These are phyloP conservation scores for Draba incana DNA, from an alignment of 345 rosid species.

Conservation along the genomic window DNA sequence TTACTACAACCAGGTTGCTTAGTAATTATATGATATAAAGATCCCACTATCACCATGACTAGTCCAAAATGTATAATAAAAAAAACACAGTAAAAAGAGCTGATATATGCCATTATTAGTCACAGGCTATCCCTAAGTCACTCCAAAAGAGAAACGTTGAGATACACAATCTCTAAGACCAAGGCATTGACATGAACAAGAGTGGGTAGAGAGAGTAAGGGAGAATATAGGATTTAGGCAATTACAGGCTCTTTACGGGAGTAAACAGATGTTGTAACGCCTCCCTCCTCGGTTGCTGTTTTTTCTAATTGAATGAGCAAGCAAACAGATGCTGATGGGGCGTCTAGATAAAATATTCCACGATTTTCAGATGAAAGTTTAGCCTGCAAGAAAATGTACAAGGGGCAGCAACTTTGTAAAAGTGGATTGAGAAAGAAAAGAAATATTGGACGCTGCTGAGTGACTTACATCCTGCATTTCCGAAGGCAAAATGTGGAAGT, in stretches of 20 bases:
- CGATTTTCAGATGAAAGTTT: slow-evolving; percentile 64
- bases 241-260: slow-evolving; percentile 99
- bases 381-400: slow-evolving; percentile 51
- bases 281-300: slow-evolving; percentile 93
- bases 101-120: slow-evolving; percentile 9
- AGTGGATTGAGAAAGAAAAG: slow-evolving; percentile 7
- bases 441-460: slow-evolving; percentile 1
- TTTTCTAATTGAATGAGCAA: slow-evolving; percentile 89
- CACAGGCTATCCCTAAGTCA: slow-evolving; percentile 20
- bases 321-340: slow-evolving; percentile 89
- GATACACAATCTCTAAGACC: slow-evolving; percentile 22
- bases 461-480: slow-evolving; percentile 84
- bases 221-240: slow-evolving; percentile 12
- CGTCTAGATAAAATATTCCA: slow-evolving; percentile 90
- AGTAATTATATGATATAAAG: slow-evolving; percentile 11
- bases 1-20: slow-evolving; percentile 27
- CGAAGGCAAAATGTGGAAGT: slow-evolving; percentile 70
- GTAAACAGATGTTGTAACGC: slow-evolving; percentile 89
- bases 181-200: slow-evolving; percentile 26
- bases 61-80: slow-evolving; percentile 14
- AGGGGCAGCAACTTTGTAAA: slow-evolving; percentile 14
- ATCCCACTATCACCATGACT: slow-evolving; percentile 8
- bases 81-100: slow-evolving; percentile 24
- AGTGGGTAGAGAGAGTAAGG: slow-evolving; percentile 12
- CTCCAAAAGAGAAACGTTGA: slow-evolving; percentile 15